A percentile compares a stretch with the other conserved stretches of the same genome.
These are phyloP conservation scores for Zizania palustris DNA, from an alignment of 202 grass and related monocot genomes.

Conservation along the genomic window DNA sequence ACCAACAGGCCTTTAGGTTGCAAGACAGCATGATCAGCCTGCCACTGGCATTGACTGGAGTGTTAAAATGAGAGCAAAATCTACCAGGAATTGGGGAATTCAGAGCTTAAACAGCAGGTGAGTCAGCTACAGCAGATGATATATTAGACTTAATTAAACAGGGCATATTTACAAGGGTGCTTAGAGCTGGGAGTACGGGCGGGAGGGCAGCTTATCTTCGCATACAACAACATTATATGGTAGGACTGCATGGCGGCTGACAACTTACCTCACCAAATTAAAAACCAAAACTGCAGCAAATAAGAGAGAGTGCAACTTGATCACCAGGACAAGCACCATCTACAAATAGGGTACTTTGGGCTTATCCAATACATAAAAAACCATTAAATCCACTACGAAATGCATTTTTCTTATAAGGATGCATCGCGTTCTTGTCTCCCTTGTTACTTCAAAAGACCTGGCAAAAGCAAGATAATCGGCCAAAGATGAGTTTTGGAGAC, in stretches of 20 bases:
- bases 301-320: constrained; percentile 42
- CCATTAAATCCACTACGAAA: constrained; percentile 42
- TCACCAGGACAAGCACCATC: constrained; percentile 45
- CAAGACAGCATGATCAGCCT: not conserved
- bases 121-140: not conserved
- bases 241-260: constrained; percentile 18
- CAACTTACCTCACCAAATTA: constrained; percentile 50
- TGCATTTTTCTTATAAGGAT: constrained; percentile 16
- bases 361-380: constrained; percentile 49
- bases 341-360: constrained; percentile 45
- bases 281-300: constrained; percentile 60
- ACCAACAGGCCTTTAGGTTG: too few species aligned
- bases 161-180: constrained; percentile 45
- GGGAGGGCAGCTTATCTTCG: constrained; percentile 35
- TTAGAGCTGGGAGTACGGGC: not conserved
- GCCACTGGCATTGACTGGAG: not conserved
- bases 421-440: constrained; percentile 20
- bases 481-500: constrained; percentile 6
- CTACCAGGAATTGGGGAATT: not conserved
- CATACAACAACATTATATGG: constrained; percentile 54
- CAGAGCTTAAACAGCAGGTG: not conserved
- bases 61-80: not conserved
- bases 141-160: constrained; percentile 38
- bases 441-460: constrained; percentile 47
- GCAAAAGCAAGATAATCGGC: constrained; percentile 1